Base-by-base conservation (phyloP, 1,284 basidiomycete genomes). In the Ustilago shanxiensis region DNA sequence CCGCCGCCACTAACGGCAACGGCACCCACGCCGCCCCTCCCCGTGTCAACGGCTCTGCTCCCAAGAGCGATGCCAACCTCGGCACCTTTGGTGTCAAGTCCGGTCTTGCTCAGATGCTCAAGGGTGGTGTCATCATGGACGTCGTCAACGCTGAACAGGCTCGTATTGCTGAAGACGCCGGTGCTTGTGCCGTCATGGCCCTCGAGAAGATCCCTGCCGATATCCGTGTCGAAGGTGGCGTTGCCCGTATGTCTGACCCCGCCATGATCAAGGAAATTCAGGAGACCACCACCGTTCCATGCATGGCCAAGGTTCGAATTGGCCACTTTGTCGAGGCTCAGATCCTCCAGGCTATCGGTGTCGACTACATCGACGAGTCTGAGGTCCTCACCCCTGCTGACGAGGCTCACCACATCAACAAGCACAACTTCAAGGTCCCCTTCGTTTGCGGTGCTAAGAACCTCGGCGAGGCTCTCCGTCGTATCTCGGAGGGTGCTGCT, bases 221-320 rank as follows among this genome's bases (percentile, higher is more conserved):
- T 86, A 99, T 99, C 50, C 82, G 84, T 52, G 80, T 78, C 41
- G 77, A 85, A 63, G 84, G 84, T 63, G 84, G 84, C 66, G 84
- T 85, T 8, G 84, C 84, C 35, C 78, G 84, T 53, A 85, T 85
- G 84, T 86, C 84, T 37, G 95, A 98, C 88, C 95, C 95, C 11
- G 89, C 91, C 67, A 94, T 98, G 93, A 98, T 99, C 89, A 98
- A 98, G 87, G 80, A 82, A 92, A 98, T 99, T 89, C 98, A 98
- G 87, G 90, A 73, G 54, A 67, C 61, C 24, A 66, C 75, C 86
- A 75, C 77, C 26, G 62, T 74, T n/a, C 75, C 68, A 1, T 66
- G 58, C 83, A 95, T 95, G 93, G 94, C 93, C 60, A 95, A 95
- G 88, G 92, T 92, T 69, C 92, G 97, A 79, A 98, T 99, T 87